A percentile compares a stretch with the other conserved stretches of the same genome.
Conservation (phyloP, 2,329 filamentous ascomycete genomes). For the Hypomyces rosellus region DNA sequence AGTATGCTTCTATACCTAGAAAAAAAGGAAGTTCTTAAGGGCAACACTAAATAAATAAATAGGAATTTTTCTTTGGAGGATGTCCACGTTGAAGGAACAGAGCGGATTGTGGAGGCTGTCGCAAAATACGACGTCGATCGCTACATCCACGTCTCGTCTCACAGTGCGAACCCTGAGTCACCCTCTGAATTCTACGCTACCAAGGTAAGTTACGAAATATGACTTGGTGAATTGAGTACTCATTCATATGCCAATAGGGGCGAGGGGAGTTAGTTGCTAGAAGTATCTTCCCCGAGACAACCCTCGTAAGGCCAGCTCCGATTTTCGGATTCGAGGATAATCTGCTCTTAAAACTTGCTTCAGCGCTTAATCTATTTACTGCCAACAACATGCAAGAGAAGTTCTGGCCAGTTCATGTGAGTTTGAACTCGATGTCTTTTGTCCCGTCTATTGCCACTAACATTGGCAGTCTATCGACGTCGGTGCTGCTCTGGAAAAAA, state of each 20-base stretch:
- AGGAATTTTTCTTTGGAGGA: constrained; percentile 93
- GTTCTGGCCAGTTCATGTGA: constrained; percentile 84
- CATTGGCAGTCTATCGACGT: constrained; percentile 71
- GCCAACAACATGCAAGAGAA: constrained; percentile 90
- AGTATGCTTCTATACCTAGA: constrained; percentile 48
- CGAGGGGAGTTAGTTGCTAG: constrained; percentile 77
- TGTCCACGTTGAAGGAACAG: constrained; percentile 85
- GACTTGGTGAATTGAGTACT: neutral
- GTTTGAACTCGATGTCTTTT: constrained; percentile 18
- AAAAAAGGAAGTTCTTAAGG: neutral
- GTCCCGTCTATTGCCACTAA: neutral
- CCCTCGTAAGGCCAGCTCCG: constrained; percentile 88
- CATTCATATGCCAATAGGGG: constrained; percentile 41
- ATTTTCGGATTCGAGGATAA: constrained; percentile 95
- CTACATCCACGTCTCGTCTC: constrained; percentile 93
- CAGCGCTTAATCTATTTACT: constrained; percentile 74
- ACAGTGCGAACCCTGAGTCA: constrained; percentile 78
- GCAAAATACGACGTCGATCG: constrained; percentile 98
- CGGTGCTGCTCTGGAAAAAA: constrained; percentile 78
- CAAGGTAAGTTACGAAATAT: constrained; percentile 50
- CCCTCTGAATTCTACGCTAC: constrained; percentile 84
- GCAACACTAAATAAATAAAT: constrained; percentile 16
- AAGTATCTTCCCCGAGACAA: constrained; percentile 91
- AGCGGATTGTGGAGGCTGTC: constrained; percentile 87
- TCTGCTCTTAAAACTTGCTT: constrained; percentile 78